A percentile compares a stretch with the other conserved stretches of the same genome.
These are phyloP conservation scores for Rhodotorula sphaerocarpa DNA, from an alignment of 768 basidiomycete genomes.

Conservation along the genomic window DNA sequence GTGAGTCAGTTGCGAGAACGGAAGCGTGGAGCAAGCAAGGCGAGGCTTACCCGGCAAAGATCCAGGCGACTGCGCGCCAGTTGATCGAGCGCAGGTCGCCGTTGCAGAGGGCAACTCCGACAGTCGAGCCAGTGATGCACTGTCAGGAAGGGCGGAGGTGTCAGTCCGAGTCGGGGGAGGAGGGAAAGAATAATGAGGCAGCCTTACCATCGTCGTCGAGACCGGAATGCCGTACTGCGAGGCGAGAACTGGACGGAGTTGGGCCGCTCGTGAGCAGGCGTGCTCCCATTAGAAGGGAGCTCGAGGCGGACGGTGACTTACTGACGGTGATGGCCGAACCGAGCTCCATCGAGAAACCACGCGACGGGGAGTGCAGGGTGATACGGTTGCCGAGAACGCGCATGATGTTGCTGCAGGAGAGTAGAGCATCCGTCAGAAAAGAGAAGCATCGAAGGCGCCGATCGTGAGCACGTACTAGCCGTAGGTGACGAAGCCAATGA, in stretches of 20 bases:
- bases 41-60: too few relatives aligned
- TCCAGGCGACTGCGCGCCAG: not conserved
- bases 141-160: not conserved
- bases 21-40: too few relatives aligned
- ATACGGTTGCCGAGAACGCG: slow-evolving; percentile 42
- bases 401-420: slow-evolving; percentile 46
- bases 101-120: slow-evolving; percentile 42
- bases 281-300: too few relatives aligned
- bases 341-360: slow-evolving; percentile 49
- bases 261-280: too few relatives aligned
- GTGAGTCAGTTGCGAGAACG: too few relatives aligned
- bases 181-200: slow-evolving; percentile 8
- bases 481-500: slow-evolving; percentile 42
- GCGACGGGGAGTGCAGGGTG: slow-evolving; percentile 47
- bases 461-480: slow-evolving; percentile 40
- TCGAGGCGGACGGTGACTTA: too few relatives aligned
- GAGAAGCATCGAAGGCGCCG: slow-evolving; percentile 14
- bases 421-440: too few relatives aligned
- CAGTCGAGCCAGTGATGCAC: slow-evolving; percentile 44
- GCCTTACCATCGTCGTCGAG: slow-evolving; percentile 46
- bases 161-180: not conserved
- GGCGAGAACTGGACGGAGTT: slow-evolving; percentile 40
- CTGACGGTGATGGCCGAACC: slow-evolving; percentile 44
- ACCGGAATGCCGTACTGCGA: slow-evolving; percentile 44
- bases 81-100: slow-evolving; percentile 39